These are phyloP conservation scores for Tricholomella constricta DNA, from an alignment of 768 basidiomycete genomes.

Conservation along the genomic window DNA sequence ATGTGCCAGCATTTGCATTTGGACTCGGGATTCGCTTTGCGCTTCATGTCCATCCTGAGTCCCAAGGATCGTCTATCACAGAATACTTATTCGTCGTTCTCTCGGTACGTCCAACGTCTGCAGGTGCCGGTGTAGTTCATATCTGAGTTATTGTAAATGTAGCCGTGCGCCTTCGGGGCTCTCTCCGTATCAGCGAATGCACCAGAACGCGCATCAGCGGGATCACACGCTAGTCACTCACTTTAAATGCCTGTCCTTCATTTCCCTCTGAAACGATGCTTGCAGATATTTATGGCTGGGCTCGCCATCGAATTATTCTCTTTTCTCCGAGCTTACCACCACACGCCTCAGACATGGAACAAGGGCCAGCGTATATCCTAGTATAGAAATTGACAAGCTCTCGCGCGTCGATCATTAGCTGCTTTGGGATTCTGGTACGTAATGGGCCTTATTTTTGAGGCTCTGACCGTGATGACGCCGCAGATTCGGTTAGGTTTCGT, in stretches of 20 bases:
- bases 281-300: slow-evolving; percentile 58
- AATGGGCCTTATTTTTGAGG: background rate
- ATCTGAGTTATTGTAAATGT: background rate
- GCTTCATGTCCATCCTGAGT: slow-evolving; percentile 54
- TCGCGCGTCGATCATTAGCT: slow-evolving; percentile 61
- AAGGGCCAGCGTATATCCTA: slow-evolving; percentile 40
- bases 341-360: slow-evolving; percentile 42
- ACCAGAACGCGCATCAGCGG: slow-evolving; percentile 25
- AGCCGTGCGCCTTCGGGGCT: slow-evolving; percentile 73
- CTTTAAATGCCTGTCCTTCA: background rate
- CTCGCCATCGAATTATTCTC: slow-evolving; percentile 57
- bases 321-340: slow-evolving; percentile 47
- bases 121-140: background rate
- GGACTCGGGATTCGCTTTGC: slow-evolving; percentile 61
- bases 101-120: slow-evolving; percentile 42
- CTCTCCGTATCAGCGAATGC: slow-evolving; percentile 45
- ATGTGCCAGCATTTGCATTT: slow-evolving; percentile 52
- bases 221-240: slow-evolving; percentile 36
- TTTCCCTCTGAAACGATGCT: background rate
- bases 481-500: slow-evolving; percentile 68
- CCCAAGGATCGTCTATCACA: slow-evolving; percentile 51
- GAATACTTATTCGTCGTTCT: slow-evolving; percentile 64
- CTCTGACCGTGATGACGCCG: background rate
- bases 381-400: slow-evolving; percentile 59
- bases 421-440: slow-evolving; percentile 61